Evolutionary conservation across 208 protist species (phyloP), one percentile per base, ranked within the genome.

Genomic region (Trypanosoma rangeli): DNA sequence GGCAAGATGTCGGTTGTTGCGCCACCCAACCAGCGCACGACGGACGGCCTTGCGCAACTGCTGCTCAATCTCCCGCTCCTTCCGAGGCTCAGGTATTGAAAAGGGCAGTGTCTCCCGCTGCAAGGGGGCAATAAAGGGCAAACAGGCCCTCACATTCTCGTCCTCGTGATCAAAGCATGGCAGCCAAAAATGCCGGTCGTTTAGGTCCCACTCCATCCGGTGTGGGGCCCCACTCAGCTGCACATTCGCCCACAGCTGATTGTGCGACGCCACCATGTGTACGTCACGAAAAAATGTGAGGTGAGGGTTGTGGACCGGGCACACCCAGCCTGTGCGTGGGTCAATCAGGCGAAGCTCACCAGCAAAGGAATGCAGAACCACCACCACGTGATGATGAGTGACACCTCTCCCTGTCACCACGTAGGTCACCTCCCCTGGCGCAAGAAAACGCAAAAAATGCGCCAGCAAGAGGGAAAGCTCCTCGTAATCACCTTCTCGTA

Each of bases 211-310:
- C 31, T 76, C 78, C 89, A 94, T 94, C 73, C 85, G 79, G 64
- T 92, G 85, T 33, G 89, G 86, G 22, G 85, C 63, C 0, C 86
- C 89, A 54, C 83, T 90, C 39, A 93, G 61, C 80, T 94, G 89
- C 49, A 86, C 70, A 65, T 94, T 94, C 16, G 83, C 85, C 86
- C 86, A 94, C 9, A 93, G 5, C 70, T 94, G 89, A 72, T 91
- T 74, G 39, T 92, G 86, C 35, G 86, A 93, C 22, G 93, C 22
- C 56, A 94, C 85, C 68, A 86, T 79, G 65, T 82, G 75, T 20
- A 94, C 85, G 61, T 94, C 89, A 37, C 65, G 71, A 52, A 94
- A 78, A 37, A 81, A 69, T 7, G 80, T 82, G 20, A 78, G 71
- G 46, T 90, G 78, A 15, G 86, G 89, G 35, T 80, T 67, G 48